Evolutionary conservation across 2,329 filamentous ascomycete genomes (phyloP), one percentile per base, ranked within the genome.

Genomic region (Cladobotryum mycophilum): DNA sequence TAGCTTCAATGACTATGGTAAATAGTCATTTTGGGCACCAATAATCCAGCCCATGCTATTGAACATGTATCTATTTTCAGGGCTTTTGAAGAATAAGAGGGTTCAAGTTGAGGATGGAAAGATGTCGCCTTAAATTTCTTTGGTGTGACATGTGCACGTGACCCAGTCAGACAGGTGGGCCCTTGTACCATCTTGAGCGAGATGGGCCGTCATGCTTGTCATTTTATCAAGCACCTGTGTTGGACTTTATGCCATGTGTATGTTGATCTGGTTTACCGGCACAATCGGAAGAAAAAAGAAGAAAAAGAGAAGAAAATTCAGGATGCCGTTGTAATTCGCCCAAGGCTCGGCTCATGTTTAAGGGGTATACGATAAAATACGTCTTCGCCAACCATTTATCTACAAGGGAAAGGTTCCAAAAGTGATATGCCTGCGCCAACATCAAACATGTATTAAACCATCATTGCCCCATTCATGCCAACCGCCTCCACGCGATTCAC

Each of bases 401-500:
- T 17, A n/a, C 36, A 38, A 38, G 36, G 37, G 13, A 15, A 45
- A 36, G 9, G 17, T 5, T 3, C 12, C 33, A 47, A 55, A 46
- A 34, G 45, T 47, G 48, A 48, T 41, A 52, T 49, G 47, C 34
- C 25, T 30, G 41, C 41, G 15, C 34, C 40, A 36, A n/a, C 45
- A 9, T 41, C 36, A 52, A 48, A 35, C 37, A 45, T 52, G 34
- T 45, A 48, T 56, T 66, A 71, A 55, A 66, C 68, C 41, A 68
- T 65, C 56, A 74, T 68, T 15, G 69, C 70, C n/a, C 74, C 75
- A 45, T 76, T 77, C 38, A 74, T 66, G 2, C 76, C 74, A n/a
- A 72, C 73, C 14, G 76, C 76, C 69, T 95, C 91, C 53, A 92
- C 70, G 60, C 85, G 81, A 40, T 81, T 84, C 20, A 96, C 81